Evolutionary conservation across 2,329 filamentous ascomycete species (phyloP).

Genomic region (Curvularia sp.): DNA sequence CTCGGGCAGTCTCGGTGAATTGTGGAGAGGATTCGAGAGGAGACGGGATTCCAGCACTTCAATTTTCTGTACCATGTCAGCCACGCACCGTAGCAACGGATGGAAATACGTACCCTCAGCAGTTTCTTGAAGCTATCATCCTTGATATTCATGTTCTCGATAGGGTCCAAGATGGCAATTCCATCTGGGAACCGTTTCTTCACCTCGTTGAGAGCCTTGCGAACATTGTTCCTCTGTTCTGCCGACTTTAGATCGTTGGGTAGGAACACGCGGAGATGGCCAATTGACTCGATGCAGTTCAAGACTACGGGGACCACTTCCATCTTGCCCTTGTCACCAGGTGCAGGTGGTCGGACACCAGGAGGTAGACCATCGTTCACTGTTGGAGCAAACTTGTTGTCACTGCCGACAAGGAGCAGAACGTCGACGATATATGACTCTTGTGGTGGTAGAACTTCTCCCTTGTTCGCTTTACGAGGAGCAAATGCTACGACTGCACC

Average conservation of each 20-base stretch:
- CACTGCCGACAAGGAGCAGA: constrained; percentile 68
- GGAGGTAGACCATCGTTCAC: constrained; percentile 71
- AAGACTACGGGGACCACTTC: constrained; percentile 87
- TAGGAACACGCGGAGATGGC: constrained; percentile 82
- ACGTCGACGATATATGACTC: constrained; percentile 85
- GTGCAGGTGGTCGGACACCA: constrained; percentile 65
- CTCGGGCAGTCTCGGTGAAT: constrained; percentile 81
- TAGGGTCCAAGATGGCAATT: constrained; percentile 84
- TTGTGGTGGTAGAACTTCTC: constrained; percentile 72
- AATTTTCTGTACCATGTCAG: constrained; percentile 73
- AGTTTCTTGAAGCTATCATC: constrained; percentile 95
- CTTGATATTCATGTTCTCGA: constrained; percentile 94
- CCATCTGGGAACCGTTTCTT: constrained; percentile 91
- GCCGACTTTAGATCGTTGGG: constrained; percentile 75
- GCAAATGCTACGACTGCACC: constrained; percentile 82
- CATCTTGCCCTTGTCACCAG: constrained; percentile 72
- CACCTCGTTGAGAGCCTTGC: constrained; percentile 76
- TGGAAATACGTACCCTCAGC: constrained; percentile 61
- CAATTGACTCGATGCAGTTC: constrained; percentile 82
- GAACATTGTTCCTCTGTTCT: constrained; percentile 72
- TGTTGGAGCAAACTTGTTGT: constrained; percentile 61
- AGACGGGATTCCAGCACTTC: constrained; percentile 93
- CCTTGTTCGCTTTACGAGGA: constrained; percentile 69
- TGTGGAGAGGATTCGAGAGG: constrained; percentile 87
- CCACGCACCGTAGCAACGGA: not conserved